Base-by-base conservation (phyloP, 1,284 basidiomycete genomes). In the Naganishia albida region DNA sequence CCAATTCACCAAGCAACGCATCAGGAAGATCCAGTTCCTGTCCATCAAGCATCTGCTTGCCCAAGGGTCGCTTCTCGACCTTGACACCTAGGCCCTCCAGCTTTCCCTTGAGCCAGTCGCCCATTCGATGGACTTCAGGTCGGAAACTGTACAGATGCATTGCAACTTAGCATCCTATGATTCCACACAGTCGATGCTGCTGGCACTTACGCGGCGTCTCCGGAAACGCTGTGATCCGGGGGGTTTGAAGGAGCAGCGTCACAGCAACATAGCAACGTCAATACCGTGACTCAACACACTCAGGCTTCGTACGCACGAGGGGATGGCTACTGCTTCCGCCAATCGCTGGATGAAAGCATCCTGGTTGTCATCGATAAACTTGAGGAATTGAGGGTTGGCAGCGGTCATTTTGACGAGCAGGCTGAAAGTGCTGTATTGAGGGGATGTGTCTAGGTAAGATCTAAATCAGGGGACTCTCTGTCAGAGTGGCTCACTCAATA, bases 251-350 rank as follows among this genome's bases (percentile, higher is more conserved):
- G 42, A 55, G n/a, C 42, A 26, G 25, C 20, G 48, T 42, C 12
- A 28, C 7, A 30, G 42, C 8, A 51, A 49, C 12, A 28, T 7
- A 30, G 42, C 8, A 51, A n/a, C 18, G 38, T 49, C 13, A 23
- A 20, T 39, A 18, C 2, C 23, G 15, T 23, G 16, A 18, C 40
- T n/a, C 16, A 18, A 23, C 13, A 2, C 12, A n/a, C 20, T 7
- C 12, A 2, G 43, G 4, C 8, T 16, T 15, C 43, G n/a, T 30
- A 75, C 80, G 69, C 70, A 91, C 91, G 89, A 91, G 60, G 91
- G 90, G 70, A 96, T 95, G 44, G 87, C 86, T 66, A 96, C 91
- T n/a, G 93, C 91, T 51, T 89, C 84, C 6, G 85, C 82, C 25
- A 95, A 85, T 53, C 91, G 84, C 65, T 86, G 78, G 69, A 97